These are phyloP conservation scores for Dactylis glomerata DNA, from an alignment of 176 grass and related monocot species.

Conservation along the genomic window DNA sequence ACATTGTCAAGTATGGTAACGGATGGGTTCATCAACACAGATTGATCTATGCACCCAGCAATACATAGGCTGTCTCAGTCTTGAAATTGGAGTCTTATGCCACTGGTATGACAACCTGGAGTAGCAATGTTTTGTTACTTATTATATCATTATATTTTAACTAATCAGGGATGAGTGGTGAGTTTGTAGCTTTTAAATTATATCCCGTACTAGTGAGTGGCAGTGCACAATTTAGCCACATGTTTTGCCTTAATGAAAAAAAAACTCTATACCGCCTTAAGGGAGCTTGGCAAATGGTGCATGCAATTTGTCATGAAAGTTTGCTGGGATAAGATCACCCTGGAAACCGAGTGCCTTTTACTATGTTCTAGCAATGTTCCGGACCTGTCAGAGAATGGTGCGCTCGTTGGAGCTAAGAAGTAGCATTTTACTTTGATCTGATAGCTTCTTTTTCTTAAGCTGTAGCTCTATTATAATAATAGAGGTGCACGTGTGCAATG, in stretches of 20 bases:
- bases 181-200: neutral
- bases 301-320: neutral
- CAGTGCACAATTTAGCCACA: neutral
- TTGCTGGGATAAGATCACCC: neutral
- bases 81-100: neutral
- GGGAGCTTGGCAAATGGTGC: neutral
- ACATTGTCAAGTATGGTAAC: slow-evolving; percentile 13
- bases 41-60: neutral
- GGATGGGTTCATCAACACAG: neutral
- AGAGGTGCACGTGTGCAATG: too few relatives aligned
- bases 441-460: too few relatives aligned
- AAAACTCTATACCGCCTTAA: neutral
- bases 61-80: neutral
- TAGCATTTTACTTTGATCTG: neutral
- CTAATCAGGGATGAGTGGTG: neutral
- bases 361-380: neutral
- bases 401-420: neutral
- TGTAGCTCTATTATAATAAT: too few relatives aligned
- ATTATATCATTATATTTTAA: slow-evolving; percentile 5
- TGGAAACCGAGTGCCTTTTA: neutral
- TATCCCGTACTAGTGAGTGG: neutral
- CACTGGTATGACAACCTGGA: neutral
- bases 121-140: neutral
- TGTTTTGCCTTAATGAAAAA: neutral
- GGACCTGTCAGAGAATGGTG: neutral